Evolutionary conservation across 768 basidiomycete species (phyloP), one percentile per base, ranked within the genome.

Genomic region (Hygrophorus russula): DNA sequence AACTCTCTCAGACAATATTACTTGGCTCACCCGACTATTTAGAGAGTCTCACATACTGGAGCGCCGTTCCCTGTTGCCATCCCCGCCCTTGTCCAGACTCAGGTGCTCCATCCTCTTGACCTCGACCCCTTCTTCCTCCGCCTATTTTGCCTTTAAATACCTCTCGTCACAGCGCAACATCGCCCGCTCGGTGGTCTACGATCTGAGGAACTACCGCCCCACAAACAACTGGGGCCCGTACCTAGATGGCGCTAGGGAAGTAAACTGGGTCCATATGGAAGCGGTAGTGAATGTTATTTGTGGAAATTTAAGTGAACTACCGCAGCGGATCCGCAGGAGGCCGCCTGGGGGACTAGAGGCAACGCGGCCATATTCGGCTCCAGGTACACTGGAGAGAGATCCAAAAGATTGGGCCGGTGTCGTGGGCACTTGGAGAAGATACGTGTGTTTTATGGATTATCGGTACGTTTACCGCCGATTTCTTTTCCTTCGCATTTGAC

Each of bases 361-460:
- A 4, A 66, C 70, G 8, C 61, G 76, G 7, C 62, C 71, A n/a
- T 70, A 73, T 50, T 78, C 76, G 13, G 74, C 76, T 8, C 71
- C 73, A 10, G 67, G 65, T 13, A 49, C 33, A 30, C 44, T 39
- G 12, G 45, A 58, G 41, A 57, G 53, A 7, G 53, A 58, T 33
- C 50, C 56, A 6, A 50, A 53, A 14, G 82, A 85, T 54, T 87
- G 85, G 85, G 82, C 82, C 14, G 82, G 82, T 9, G 70, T 85
- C 2, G 75, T 79, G 57, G 83, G 83, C 5, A 71, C 66, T n/a
- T 88, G 84, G 84, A 66, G 72, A 49, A 65, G 84, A 57, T 76
- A 78, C 47, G 75, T 86, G 14, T 83, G 74, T 47, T 86, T 82
- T 51, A 78, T 85, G 79, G 84, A 86, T 62, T 83, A 84, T 57